phyloP scores from a whole-genome alignment of 2,329 filamentous ascomycete species.

The Apiospora sp. region DNA sequence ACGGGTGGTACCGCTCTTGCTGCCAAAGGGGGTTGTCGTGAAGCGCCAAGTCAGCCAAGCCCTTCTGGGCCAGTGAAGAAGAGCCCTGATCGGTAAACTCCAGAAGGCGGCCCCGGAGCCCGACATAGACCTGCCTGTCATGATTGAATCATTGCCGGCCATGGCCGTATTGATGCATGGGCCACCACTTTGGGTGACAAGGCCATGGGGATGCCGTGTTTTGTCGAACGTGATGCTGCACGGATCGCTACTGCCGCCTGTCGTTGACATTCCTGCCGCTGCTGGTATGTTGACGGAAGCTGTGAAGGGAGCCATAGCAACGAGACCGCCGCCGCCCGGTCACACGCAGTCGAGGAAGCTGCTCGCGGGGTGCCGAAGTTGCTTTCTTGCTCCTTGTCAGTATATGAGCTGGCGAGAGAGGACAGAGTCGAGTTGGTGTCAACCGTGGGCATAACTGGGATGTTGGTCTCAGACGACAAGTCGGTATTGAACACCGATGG shows the following conservation, averaged over 20 bases:
- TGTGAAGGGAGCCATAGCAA: background rate
- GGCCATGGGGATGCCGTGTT: background rate
- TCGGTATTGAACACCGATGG: constrained; percentile 11
- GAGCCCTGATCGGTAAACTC: background rate
- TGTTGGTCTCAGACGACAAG: constrained; percentile 1
- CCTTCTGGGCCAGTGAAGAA: background rate
- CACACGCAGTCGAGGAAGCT: too few species aligned
- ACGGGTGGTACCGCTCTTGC: background rate
- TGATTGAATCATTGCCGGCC: background rate
- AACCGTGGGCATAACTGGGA: background rate
- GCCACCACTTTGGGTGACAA: background rate
- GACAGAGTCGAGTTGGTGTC: constrained; percentile 15
- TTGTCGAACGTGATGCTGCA: background rate
- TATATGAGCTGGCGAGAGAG: constrained; percentile 11
- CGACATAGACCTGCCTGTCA: background rate
- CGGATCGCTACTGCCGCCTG: background rate
- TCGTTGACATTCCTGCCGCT: background rate
- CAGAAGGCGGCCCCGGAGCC: background rate
- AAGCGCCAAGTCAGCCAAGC: background rate
- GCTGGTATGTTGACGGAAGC: background rate
- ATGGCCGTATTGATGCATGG: background rate
- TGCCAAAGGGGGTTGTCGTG: background rate
- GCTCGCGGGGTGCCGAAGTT: too few species aligned
- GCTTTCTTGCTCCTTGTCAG: too few species aligned
- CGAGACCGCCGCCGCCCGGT: background rate